phyloP scores from a whole-genome alignment of 2,329 filamentous ascomycete species.

The Cytospora piceae region DNA sequence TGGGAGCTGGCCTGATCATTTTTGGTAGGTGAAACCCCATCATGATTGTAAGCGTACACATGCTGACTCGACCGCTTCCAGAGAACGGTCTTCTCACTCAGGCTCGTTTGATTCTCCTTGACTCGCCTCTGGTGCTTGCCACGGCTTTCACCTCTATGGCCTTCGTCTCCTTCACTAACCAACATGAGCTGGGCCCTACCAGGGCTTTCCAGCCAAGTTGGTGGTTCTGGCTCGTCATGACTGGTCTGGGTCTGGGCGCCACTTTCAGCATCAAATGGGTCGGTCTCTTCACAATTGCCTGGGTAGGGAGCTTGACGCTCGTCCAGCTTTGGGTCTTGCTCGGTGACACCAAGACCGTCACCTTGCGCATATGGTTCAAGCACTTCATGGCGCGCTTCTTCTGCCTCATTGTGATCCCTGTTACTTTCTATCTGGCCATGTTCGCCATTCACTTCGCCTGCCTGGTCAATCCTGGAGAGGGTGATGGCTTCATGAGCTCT shows the following conservation, averaged over 20 bases:
- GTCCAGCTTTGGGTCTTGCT: conserved; percentile 95
- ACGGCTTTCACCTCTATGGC: conserved; percentile 89
- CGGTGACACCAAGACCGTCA: conserved; percentile 84
- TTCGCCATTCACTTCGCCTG: conserved; percentile 96
- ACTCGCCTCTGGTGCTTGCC: conserved; percentile 91
- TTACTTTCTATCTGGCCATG: conserved; percentile 93
- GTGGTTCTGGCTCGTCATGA: conserved; percentile 97
- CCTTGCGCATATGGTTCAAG: conserved; percentile 85
- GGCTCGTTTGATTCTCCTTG: conserved; percentile 91
- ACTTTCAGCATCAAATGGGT: conserved; percentile 99
- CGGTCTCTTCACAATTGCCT: conserved; percentile 96
- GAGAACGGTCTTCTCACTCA: conserved; percentile 96
- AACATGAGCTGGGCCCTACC: conserved; percentile 88
- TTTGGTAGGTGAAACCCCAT: conserved; percentile 69
- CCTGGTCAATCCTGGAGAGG: conserved; percentile 91
- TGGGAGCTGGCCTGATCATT: conserved; percentile 85
- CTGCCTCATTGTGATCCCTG: conserved; percentile 86
- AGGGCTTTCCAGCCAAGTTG: conserved; percentile 87
- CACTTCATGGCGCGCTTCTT: conserved; percentile 90
- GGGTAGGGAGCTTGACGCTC: conserved; percentile 89
- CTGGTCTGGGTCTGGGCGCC: conserved; percentile 83
- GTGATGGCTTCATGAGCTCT: conserved; percentile 99
- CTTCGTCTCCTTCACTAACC: conserved; percentile 93
- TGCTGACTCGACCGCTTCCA: conserved; percentile 46
- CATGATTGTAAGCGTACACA: background rate